phyloP scores from a whole-genome alignment of 1,139 yeast species.

The Taphrina pruni region DNA sequence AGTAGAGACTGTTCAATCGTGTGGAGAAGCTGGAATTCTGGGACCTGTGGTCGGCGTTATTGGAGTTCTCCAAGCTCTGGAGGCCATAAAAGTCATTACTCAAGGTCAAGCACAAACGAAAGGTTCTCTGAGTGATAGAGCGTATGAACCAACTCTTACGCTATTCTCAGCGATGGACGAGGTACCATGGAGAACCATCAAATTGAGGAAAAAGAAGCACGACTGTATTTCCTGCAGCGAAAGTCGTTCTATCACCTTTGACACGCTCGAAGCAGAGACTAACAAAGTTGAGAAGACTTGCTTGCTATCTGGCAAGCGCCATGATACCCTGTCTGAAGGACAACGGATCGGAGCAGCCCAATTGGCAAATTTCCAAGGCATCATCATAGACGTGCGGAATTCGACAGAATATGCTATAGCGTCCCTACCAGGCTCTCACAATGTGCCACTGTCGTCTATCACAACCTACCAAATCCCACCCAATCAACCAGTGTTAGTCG shows the following conservation, averaged over 20 bases:
- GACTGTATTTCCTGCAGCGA: slow-evolving; percentile 73
- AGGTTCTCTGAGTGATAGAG: neutral
- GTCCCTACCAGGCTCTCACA: slow-evolving; percentile 64
- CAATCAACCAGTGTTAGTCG: slow-evolving; percentile 53
- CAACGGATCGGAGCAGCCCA: slow-evolving; percentile 56
- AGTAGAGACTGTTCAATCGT: slow-evolving; percentile 77
- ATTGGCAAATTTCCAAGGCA: slow-evolving; percentile 53
- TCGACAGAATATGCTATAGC: slow-evolving; percentile 74
- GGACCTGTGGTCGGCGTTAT: slow-evolving; percentile 95
- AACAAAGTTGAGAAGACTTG: slow-evolving; percentile 68
- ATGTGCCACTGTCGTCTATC: slow-evolving; percentile 65
- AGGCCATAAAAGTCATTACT: slow-evolving; percentile 71
- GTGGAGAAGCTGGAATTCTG: slow-evolving; percentile 92
- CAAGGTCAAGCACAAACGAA: neutral
- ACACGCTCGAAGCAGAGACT: slow-evolving; percentile 56
- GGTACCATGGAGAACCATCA: slow-evolving; percentile 69
- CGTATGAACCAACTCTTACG: slow-evolving; percentile 64
- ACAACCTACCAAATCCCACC: slow-evolving; percentile 20
- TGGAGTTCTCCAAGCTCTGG: slow-evolving; percentile 88
- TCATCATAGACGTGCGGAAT: slow-evolving; percentile 81
- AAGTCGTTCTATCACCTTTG: slow-evolving; percentile 56
- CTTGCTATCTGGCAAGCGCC: slow-evolving; percentile 64
- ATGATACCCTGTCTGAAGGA: slow-evolving; percentile 52
- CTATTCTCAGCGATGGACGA: slow-evolving; percentile 67
- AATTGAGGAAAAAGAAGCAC: slow-evolving; percentile 72